A percentile compares a stretch with the other conserved stretches of the same genome.
phyloP scores from a whole-genome alignment of 371 early-diverging fungal species.

The Mortierella sp. region DNA sequence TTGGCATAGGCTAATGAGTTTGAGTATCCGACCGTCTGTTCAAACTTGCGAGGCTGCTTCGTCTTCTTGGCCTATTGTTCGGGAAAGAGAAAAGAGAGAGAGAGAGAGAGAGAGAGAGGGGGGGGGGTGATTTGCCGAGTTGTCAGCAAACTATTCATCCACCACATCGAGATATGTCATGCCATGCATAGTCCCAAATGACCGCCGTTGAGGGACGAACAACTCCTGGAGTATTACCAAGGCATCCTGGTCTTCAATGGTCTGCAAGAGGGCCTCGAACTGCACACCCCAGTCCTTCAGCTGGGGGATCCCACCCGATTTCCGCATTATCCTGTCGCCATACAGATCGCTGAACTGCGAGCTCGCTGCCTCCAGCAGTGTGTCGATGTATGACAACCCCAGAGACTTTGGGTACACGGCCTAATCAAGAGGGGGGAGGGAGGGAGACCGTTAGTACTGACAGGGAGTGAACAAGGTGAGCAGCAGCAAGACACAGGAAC shows the following conservation, averaged over 20 bases:
- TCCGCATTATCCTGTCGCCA: conserved; percentile 37
- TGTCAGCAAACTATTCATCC: not conserved
- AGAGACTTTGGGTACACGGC: conserved; percentile 93
- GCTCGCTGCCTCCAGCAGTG: conserved; percentile 76
- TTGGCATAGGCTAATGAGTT: conserved; percentile 81
- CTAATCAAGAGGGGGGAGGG: conserved; percentile 55
- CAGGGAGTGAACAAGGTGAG: not conserved
- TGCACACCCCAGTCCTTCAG: conserved; percentile 50
- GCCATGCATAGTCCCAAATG: no score
- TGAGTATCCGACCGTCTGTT: conserved; percentile 86
- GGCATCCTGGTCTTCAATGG: conserved; percentile 49
- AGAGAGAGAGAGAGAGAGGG: not conserved
- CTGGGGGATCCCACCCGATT: conserved; percentile 27
- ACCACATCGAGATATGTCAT: not conserved
- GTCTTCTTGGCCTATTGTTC: conserved; percentile 54
- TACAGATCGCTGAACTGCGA: conserved; percentile 44
- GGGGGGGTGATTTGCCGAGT: not conserved
- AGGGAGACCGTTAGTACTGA: not conserved
- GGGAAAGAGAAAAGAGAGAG: not conserved
- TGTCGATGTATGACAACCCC: conserved; percentile 88
- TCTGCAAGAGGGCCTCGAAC: conserved; percentile 55
- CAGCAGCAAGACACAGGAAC: not conserved
- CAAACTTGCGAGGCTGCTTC: conserved; percentile 83
- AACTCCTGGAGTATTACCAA: conserved; percentile 19
- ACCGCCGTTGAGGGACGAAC: not conserved